A percentile compares a stretch with the other conserved stretches of the same genome.
Conservation (phyloP, 805 yeast species). For the Yarrowia hollandica region DNA sequence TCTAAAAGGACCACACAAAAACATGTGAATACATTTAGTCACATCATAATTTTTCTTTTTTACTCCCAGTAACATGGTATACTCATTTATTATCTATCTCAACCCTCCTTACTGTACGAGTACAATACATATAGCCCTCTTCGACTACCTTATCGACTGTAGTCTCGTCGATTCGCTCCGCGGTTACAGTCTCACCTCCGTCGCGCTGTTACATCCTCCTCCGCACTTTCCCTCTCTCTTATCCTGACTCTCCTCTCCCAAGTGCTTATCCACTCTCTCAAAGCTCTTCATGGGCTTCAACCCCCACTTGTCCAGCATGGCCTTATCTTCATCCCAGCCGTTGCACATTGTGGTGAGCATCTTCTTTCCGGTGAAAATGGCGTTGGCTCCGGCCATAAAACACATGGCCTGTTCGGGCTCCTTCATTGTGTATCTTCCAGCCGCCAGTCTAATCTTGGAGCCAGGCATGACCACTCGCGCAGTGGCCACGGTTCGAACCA, state of each 20-base stretch:
- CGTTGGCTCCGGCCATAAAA: conserved; percentile 76
- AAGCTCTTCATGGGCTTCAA: conserved; percentile 36
- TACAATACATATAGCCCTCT: no score
- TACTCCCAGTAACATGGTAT: no score
- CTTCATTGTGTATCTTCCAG: conserved; percentile 79
- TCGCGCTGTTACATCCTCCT: conserved; percentile 10
- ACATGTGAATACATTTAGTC: no score
- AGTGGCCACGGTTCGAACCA: conserved; percentile 70
- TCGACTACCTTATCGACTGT: no score
- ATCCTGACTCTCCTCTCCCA: neutral
- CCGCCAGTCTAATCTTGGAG: conserved; percentile 70
- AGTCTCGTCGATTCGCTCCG: no score
- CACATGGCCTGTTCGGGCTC: conserved; percentile 74
- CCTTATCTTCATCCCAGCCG: conserved; percentile 80
- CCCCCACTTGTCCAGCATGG: conserved; percentile 71
- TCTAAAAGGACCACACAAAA: no score
- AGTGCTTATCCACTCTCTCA: conserved; percentile 26
- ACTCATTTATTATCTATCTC: no score
- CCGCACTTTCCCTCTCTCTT: conserved; percentile 11
- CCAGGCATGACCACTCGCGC: conserved; percentile 75
- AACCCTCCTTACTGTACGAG: no score
- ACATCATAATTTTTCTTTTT: no score
- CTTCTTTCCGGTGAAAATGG: conserved; percentile 76
- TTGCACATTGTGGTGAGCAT: conserved; percentile 82
- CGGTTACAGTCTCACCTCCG: conserved; percentile 9